Conservation (phyloP, 2,329 filamentous ascomycete genomes). For the Hypoxylon sp. region DNA sequence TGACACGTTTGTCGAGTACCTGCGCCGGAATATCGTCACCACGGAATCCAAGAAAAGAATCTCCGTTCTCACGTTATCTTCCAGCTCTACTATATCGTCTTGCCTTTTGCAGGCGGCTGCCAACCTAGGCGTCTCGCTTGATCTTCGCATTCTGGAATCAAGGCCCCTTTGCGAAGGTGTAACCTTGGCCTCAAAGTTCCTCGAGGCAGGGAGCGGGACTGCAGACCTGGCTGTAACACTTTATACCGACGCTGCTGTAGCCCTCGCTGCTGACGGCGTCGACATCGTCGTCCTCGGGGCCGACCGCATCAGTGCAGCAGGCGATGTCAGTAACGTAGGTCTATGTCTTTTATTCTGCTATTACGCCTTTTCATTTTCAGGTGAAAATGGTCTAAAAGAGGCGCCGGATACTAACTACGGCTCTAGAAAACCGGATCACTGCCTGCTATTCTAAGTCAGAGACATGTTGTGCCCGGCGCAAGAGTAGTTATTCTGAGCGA, state of each 20-base stretch:
- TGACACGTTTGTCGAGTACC: slow-evolving; percentile 55
- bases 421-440: slow-evolving; percentile 72
- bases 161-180: slow-evolving; percentile 77
- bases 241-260: slow-evolving; percentile 72
- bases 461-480: slow-evolving; percentile 60
- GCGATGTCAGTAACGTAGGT: slow-evolving; percentile 71
- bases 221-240: slow-evolving; percentile 59
- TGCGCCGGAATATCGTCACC: slow-evolving; percentile 48
- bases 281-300: slow-evolving; percentile 75
- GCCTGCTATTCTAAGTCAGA: slow-evolving; percentile 69
- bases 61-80: slow-evolving; percentile 72
- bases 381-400: neutral
- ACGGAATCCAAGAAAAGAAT: slow-evolving; percentile 51
- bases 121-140: slow-evolving; percentile 58
- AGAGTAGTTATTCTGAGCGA: slow-evolving; percentile 71
- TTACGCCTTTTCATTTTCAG: neutral
- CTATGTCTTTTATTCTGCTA: neutral
- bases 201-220: slow-evolving; percentile 36
- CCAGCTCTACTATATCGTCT: slow-evolving; percentile 72
- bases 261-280: slow-evolving; percentile 65
- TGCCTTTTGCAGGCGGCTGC: slow-evolving; percentile 62
- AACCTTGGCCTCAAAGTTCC: slow-evolving; percentile 64
- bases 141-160: slow-evolving; percentile 75
- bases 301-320: slow-evolving; percentile 70
- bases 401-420: slow-evolving; percentile 8